phyloP scores from a whole-genome alignment of 768 basidiomycete species.

The Rhizopogon sp. region DNA sequence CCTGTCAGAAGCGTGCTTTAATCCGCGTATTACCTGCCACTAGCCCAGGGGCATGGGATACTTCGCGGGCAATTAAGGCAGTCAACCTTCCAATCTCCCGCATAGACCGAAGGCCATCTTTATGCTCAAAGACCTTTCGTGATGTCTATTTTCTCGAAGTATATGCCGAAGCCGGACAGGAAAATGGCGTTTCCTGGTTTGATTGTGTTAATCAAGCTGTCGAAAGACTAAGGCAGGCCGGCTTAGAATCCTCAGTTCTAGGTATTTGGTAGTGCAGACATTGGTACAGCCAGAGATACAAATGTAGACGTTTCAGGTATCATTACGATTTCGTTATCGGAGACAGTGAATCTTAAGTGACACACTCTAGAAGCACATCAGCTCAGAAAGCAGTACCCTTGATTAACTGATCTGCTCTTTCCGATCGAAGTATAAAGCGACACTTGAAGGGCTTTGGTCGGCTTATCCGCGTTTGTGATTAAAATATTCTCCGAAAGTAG shows the following conservation, averaged over 20 bases:
- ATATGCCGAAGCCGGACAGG: conserved; percentile 8
- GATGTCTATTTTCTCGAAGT: conserved; percentile 67
- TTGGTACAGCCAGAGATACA: not conserved
- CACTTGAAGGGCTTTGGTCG: conserved; percentile 39
- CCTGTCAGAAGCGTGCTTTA: conserved; percentile 28
- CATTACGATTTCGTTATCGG: not conserved
- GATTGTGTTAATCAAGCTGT: conserved; percentile 31
- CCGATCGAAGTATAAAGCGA: conserved; percentile 31
- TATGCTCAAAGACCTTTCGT: conserved; percentile 41
- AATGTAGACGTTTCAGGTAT: not conserved
- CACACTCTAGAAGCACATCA: not conserved
- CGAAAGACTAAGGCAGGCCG: conserved; percentile 26
- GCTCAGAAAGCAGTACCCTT: conserved; percentile 3
- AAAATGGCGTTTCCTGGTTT: conserved; percentile 22
- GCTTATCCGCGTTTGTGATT: conserved; percentile 15
- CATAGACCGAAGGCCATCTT: conserved; percentile 62
- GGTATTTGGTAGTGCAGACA: conserved; percentile 43
- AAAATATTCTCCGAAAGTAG: not conserved
- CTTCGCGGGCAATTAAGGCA: conserved; percentile 22
- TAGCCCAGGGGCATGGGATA: conserved; percentile 4
- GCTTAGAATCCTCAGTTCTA: conserved; percentile 34
- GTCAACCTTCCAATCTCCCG: conserved; percentile 43
- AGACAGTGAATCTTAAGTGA: not conserved
- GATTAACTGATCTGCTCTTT: conserved; percentile 27
- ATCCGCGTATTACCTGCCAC: conserved; percentile 27